Evolutionary conservation across 2,329 filamentous ascomycete genomes (phyloP), one percentile per base, ranked within the genome.

Genomic region (Grosmannia huntii): DNA sequence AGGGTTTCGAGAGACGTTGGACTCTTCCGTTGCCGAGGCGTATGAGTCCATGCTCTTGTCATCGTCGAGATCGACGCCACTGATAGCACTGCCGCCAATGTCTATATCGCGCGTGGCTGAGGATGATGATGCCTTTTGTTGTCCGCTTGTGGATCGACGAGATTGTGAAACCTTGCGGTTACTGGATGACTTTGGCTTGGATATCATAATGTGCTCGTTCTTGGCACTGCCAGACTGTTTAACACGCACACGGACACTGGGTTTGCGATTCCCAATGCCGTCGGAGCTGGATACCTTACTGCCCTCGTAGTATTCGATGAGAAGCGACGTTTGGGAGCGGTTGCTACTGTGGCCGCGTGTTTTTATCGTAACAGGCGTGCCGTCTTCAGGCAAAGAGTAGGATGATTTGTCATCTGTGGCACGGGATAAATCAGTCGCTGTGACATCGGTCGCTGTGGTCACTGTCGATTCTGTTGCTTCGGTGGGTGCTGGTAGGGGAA

Each of bases 301-400:
- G 64, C 84, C 88, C 73, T 96, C 91, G 67, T 95, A 96, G 72
- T 95, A 96, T 73, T 96, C 91, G 67, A 96, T 96, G 66, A 96
- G 78, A 64, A 96, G 78, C 59, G 89, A 95, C 44, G 91, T 95
- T 74, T 95, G 90, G 52, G 89, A 95, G 65, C 82, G 73, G 68
- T 75, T 80, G 62, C 76, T 67, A 63, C 73, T 75, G 68, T 82
- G 79, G 66, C 81, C 78, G 60, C 81, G 82, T 51, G 92, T 96
- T 68, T 86, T 85, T 70, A 99, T 95, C 61, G 90, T 97, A 67
- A 99, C 85, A 49, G 91, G 90, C 57, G 88, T 92, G 69, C 89
- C 89, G 82, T 94, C 89, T 67, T 90, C 87, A 59, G 88, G 89
- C 56, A 94, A 80, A 44, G 86, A 90, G 72, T 88, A 91, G 57